Conservation (phyloP, 2,329 filamentous ascomycete genomes). For the Botryotinia narcissicola region DNA sequence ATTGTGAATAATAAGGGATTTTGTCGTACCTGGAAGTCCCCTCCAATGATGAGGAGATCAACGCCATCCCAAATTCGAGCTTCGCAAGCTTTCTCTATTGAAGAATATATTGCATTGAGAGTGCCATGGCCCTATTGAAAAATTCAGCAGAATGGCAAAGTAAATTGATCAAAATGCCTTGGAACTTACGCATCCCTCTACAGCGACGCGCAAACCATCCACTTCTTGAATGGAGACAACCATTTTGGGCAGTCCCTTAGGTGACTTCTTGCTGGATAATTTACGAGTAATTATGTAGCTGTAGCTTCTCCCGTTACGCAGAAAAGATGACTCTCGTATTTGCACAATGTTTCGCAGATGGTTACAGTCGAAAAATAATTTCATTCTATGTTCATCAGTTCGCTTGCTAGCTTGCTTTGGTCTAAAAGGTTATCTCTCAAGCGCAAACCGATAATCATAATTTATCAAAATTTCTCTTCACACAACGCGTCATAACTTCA, state of each 20-base stretch:
- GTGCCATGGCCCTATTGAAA: conserved; percentile 76
- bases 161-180: background rate
- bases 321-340: background rate
- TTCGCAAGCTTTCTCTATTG: conserved; percentile 66
- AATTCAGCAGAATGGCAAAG: background rate
- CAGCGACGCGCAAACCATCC: conserved; percentile 67
- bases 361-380: background rate
- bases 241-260: conserved; percentile 26
- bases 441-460: conserved; percentile 1
- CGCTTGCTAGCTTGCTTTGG: conserved; percentile 5
- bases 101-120: conserved; percentile 85
- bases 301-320: background rate
- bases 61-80: conserved; percentile 75
- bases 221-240: conserved; percentile 31
- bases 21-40: conserved; percentile 77
- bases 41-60: conserved; percentile 90
- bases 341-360: background rate
- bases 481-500: conserved; percentile 19
- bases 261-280: background rate
- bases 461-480: background rate
- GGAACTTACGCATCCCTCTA: conserved; percentile 78
- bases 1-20: background rate
- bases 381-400: background rate
- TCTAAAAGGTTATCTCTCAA: background rate
- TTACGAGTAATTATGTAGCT: background rate